These are phyloP conservation scores for Chytriomyces sp. DNA, from an alignment of 192 early-diverging fungal species.

Conservation along the genomic window DNA sequence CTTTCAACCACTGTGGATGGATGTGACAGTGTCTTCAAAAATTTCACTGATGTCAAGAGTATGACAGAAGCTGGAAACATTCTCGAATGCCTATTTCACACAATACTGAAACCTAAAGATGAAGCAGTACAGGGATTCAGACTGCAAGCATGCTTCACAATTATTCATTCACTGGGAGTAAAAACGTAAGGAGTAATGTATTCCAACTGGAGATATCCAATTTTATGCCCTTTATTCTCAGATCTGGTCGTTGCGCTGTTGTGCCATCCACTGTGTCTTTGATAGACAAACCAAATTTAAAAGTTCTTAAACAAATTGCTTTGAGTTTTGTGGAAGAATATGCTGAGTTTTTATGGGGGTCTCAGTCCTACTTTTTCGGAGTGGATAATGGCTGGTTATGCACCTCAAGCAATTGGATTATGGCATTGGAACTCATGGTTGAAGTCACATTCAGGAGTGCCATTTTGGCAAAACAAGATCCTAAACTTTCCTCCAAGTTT, in stretches of 20 bases:
- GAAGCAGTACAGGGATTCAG: no score
- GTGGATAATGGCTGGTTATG: background rate
- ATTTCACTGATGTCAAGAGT: no score
- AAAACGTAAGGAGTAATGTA: no score
- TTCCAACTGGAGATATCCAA: no score
- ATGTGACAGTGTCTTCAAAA: no score
- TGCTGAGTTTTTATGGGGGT: constrained; percentile 1
- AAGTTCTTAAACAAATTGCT: background rate
- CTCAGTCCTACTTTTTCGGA: constrained; percentile 12
- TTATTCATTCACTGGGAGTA: no score
- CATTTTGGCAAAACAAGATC: background rate
- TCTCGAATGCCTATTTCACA: no score
- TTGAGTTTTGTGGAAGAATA: background rate
- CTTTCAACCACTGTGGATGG: background rate
- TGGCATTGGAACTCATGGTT: constrained; percentile 7
- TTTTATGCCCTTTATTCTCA: background rate
- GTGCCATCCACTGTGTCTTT: background rate
- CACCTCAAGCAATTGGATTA: background rate
- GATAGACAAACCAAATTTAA: constrained; percentile 3
- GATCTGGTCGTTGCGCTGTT: constrained; percentile 13
- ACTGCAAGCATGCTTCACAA: no score
- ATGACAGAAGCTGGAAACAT: no score
- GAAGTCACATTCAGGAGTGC: constrained; percentile 6
- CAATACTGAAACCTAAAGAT: no score
- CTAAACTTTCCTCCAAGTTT: background rate